Evolutionary conservation across 345 rosid species (phyloP).

Genomic region (Boechera retrofracta): DNA sequence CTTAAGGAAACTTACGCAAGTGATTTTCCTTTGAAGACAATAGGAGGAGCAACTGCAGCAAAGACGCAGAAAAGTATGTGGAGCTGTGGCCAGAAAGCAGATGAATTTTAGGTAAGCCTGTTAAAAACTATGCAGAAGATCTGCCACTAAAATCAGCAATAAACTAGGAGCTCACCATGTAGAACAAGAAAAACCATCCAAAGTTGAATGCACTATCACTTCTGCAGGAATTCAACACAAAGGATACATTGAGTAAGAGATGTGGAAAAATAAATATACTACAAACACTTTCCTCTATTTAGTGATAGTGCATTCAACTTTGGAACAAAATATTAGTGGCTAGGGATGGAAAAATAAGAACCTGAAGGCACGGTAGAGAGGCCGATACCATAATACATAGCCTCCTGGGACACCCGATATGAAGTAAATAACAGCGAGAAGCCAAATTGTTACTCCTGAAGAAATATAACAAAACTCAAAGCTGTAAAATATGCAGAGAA

Average conservation of each 20-base stretch:
- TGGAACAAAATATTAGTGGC: too few relatives aligned
- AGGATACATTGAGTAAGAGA: background rate
- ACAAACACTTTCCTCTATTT: background rate
- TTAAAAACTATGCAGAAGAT: background rate
- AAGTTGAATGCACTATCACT: slow-evolving; percentile 83
- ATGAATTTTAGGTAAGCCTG: background rate
- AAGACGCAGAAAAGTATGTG: slow-evolving; percentile 81
- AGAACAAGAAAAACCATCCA: slow-evolving; percentile 88
- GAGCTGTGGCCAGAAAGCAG: slow-evolving; percentile 53
- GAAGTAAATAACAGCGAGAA: slow-evolving; percentile 92
- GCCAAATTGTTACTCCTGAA: slow-evolving; percentile 89
- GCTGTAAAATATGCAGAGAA: slow-evolving; percentile 20
- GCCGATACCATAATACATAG: slow-evolving; percentile 93
- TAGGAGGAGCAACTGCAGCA: slow-evolving; percentile 97
- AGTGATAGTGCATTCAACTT: too few relatives aligned
- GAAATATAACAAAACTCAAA: background rate
- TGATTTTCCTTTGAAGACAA: slow-evolving; percentile 93
- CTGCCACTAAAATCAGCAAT: background rate
- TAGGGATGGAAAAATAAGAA: slow-evolving; percentile 38
- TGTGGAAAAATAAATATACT: background rate
- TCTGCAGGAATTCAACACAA: slow-evolving; percentile 55
- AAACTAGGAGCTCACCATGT: slow-evolving; percentile 54
- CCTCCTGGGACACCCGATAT: slow-evolving; percentile 92
- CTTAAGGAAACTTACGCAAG: slow-evolving; percentile 69
- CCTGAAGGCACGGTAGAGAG: slow-evolving; percentile 94